These are phyloP conservation scores for Prunus yedoensis DNA, from an alignment of 331 rosid genomes.

Conservation along the genomic window DNA sequence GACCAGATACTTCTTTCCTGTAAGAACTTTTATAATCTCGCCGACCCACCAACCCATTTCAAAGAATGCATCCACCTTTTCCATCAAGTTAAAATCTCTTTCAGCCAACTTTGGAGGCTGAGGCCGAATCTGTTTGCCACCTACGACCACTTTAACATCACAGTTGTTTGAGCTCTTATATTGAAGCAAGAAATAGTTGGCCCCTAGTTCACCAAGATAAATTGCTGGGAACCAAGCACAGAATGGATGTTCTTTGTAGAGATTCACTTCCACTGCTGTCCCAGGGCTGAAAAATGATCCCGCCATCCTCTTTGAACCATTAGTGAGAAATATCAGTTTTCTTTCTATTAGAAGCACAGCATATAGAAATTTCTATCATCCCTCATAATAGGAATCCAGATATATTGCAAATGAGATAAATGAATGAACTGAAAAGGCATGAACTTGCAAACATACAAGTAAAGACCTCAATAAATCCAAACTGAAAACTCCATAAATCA, in stretches of 20 bases:
- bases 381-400: background rate
- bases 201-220: slow-evolving; percentile 18
- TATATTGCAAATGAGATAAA: background rate
- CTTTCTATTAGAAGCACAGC: background rate
- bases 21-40: background rate
- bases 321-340: background rate
- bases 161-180: background rate
- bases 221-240: slow-evolving; percentile 23
- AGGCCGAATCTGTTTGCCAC: slow-evolving; percentile 24
- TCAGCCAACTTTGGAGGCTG: slow-evolving; percentile 5
- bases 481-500: background rate
- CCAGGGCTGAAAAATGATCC: slow-evolving; percentile 10
- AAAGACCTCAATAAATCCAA: background rate
- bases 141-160: background rate
- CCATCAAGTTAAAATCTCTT: background rate
- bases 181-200: slow-evolving; percentile 16
- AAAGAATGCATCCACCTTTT: slow-evolving; percentile 25
- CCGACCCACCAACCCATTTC: slow-evolving; percentile 27
- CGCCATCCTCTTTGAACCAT: background rate
- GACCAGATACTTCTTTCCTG: background rate
- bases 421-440: background rate
- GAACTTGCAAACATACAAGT: background rate
- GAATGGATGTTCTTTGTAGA: background rate
- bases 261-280: slow-evolving; percentile 21
- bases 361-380: background rate